Base-by-base conservation (phyloP, 2,329 filamentous ascomycete species). In the Mycocentrospora acerina region DNA sequence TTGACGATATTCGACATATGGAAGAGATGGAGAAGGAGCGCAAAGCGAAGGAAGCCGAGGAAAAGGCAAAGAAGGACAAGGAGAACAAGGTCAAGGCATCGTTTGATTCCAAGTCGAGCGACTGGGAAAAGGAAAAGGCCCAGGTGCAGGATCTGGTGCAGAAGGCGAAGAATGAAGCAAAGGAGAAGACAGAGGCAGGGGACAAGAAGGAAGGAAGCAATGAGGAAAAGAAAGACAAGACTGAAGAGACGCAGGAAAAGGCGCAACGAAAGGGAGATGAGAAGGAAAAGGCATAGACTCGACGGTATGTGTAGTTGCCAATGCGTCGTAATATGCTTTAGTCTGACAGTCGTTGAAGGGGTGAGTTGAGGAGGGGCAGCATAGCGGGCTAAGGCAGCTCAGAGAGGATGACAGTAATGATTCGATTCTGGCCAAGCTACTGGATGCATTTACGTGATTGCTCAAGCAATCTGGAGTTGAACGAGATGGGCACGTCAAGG, bases 1-100 rank as follows among this genome's bases (percentile, higher is more conserved):
- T 96, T 12, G 93, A 98, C 60, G 93, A 98, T 60, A 88, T 97
- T 48, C 84, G 87, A 43, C 93, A 97, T 62, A 98, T 98, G 93
- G 91, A 90, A 80, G 90, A 96, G 70, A 96, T 97, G 91, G 91
- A 97, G 63, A 77, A 83, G 50, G 90, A 97, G 64, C 82, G 86
- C 38, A 78, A 87, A 48, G 82, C 81, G 17, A 85, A 83, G 32
- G 91, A 96, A 66, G 79, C 82, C 19, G 89, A 93, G 66, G 88
- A 94, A 61, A 79, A 81, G 53, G 82, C 85, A 45, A 83, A 85
- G 60, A 79, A 80, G 16, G 85, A 89, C 44, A 81, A 82, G 39
- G 75, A 83, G 53, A 83, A 88, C 62, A 88, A 88, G 70, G 82
- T 93, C 44, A 86, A 91, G 57, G 82, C 88, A 37, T 77, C 86